These are phyloP conservation scores for Zopfia rhizophila DNA, from an alignment of 2,329 filamentous ascomycete species.

Conservation along the genomic window DNA sequence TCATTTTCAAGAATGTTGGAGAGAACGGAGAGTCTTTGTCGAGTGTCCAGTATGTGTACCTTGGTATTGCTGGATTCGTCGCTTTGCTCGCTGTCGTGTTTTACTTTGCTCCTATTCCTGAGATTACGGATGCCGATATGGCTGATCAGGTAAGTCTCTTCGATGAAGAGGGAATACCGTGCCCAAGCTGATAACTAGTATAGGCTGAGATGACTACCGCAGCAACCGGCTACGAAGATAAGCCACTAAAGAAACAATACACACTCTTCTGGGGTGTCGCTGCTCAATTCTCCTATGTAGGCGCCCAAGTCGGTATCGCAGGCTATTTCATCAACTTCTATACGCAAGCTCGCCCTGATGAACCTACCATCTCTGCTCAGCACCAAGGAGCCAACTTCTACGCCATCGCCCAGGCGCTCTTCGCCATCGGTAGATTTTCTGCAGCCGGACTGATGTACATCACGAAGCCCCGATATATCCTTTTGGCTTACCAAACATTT, in stretches of 20 bases:
- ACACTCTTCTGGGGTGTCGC: conserved; percentile 49
- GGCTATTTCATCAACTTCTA: conserved; percentile 55
- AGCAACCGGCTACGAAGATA: conserved; percentile 65
- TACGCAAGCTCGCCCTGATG: conserved; percentile 43
- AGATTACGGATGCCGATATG: conserved; percentile 78
- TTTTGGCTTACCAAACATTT: conserved; percentile 47
- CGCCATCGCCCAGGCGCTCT: conserved; percentile 51
- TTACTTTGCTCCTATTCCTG: conserved; percentile 73
- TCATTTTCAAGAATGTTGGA: conserved; percentile 75
- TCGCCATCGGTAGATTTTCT: conserved; percentile 50
- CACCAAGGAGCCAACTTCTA: conserved; percentile 51
- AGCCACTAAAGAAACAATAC: conserved; percentile 72
- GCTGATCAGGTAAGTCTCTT: conserved; percentile 64
- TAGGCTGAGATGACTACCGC: conserved; percentile 43
- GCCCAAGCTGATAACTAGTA: background rate
- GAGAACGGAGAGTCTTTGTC: conserved; percentile 66
- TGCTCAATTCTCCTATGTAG: conserved; percentile 66
- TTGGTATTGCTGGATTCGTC: conserved; percentile 81
- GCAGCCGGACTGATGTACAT: conserved; percentile 52
- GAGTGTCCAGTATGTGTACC: conserved; percentile 82
- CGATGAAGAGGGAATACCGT: too few relatives aligned
- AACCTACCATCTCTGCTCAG: conserved; percentile 35
- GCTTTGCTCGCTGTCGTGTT: conserved; percentile 73
- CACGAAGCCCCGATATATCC: conserved; percentile 49
- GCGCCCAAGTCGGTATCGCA: conserved; percentile 66